These are phyloP conservation scores for Cardamine resedifolia DNA, from an alignment of 345 rosid genomes.

Conservation along the genomic window DNA sequence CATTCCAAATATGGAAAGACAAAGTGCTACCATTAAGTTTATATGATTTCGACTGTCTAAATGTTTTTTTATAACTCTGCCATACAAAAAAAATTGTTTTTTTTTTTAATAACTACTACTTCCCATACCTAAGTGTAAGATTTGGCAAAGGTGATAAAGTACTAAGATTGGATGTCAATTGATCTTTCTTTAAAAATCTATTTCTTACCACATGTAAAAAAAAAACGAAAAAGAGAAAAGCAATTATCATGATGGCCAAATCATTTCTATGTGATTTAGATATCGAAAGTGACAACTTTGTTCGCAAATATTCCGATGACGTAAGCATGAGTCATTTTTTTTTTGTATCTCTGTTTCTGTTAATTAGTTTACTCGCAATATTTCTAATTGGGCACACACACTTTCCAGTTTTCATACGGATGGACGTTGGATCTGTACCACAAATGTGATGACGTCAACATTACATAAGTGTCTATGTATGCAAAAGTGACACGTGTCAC, in stretches of 20 bases:
- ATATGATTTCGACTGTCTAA: too few relatives aligned
- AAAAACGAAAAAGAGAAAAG: not conserved
- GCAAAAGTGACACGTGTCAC: conserved; percentile 29
- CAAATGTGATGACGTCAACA: conserved; percentile 26
- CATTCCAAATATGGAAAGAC: too few relatives aligned
- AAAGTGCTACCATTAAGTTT: too few relatives aligned
- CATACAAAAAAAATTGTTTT: too few relatives aligned
- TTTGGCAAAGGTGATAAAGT: not conserved
- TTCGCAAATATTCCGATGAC: not conserved
- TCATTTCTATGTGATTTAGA: conserved; percentile 25
- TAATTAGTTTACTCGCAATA: not conserved
- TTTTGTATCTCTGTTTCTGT: not conserved
- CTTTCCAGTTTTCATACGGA: not conserved
- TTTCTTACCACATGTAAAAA: not conserved
- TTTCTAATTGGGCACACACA: conserved; percentile 3
- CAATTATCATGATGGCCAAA: conserved; percentile 31
- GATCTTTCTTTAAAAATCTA: not conserved
- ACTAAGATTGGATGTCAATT: not conserved
- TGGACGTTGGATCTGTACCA: too few relatives aligned
- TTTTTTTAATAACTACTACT: not conserved
- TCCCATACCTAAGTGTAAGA: not conserved
- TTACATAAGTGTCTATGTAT: conserved; percentile 36
- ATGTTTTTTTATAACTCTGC: too few relatives aligned
- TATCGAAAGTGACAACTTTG: conserved; percentile 18
- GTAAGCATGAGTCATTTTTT: conserved; percentile 31